Conservation (phyloP, 2,329 filamentous ascomycete species). For the Ciborinia camelliae region DNA sequence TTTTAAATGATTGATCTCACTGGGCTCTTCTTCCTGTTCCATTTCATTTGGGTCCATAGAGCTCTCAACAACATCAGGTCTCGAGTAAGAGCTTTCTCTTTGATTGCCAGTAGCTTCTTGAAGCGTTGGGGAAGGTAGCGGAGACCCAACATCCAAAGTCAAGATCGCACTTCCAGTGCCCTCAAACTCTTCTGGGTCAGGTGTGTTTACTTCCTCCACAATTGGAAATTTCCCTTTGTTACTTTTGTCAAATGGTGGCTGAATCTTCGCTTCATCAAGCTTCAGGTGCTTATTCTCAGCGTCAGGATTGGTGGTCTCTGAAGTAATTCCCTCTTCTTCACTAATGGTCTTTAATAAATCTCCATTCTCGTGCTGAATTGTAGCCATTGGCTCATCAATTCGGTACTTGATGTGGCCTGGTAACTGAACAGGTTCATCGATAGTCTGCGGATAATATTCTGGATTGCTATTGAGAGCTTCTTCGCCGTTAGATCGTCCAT, state of each 20-base stretch:
- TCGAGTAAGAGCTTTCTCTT: background rate
- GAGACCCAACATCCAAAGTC: slow-evolving; percentile 7
- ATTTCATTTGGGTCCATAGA: background rate
- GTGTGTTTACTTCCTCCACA: background rate
- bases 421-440: background rate
- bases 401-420: background rate
- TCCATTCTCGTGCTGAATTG: background rate
- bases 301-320: background rate
- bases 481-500: background rate
- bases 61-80: background rate
- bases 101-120: background rate
- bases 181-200: background rate
- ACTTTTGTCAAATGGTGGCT: background rate
- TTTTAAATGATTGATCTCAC: background rate
- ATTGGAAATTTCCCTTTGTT: background rate
- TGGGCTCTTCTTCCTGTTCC: background rate
- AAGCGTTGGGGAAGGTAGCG: background rate
- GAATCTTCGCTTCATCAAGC: background rate
- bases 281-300: background rate
- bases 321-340: background rate
- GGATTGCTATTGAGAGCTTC: background rate
- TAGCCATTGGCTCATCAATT: background rate
- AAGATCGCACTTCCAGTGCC: slow-evolving; percentile 4
- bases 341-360: background rate
- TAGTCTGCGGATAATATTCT: background rate